Percentiles rank a stretch among this genome's conserved stretches.
phyloP scores from a whole-genome alignment of 768 basidiomycete species.

The Rhodotorula kratochvilovae region DNA sequence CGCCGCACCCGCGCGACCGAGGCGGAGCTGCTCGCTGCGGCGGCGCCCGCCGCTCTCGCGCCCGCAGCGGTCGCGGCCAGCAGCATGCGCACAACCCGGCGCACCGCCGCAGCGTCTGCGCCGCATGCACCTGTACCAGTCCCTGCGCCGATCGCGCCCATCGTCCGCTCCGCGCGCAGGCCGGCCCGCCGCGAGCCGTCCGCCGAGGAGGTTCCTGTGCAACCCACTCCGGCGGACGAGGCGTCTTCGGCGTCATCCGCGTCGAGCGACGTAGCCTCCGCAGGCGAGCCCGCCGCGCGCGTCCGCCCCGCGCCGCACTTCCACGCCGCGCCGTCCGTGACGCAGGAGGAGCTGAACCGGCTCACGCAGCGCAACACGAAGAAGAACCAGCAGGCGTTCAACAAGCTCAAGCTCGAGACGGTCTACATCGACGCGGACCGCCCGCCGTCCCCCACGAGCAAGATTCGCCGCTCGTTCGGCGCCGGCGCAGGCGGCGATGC shows the following conservation, averaged over 20 bases:
- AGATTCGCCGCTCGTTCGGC: conserved; percentile 35
- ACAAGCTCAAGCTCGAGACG: conserved; percentile 33
- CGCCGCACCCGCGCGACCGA: not conserved
- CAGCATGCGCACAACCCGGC: not conserved
- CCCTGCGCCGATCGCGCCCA: not conserved
- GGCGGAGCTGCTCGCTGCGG: not conserved
- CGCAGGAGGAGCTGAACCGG: conserved; percentile 26
- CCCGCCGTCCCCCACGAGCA: conserved; percentile 42
- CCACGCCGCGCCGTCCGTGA: conserved; percentile 29
- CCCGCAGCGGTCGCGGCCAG: accelerated
- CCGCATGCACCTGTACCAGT: not conserved
- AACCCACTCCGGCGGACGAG: not conserved
- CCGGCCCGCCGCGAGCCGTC: not conserved
- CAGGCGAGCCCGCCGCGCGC: too few species aligned
- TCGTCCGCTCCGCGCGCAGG: not conserved
- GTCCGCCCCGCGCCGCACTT: not conserved
- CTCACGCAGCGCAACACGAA: conserved; percentile 40
- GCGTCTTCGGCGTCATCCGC: not conserved
- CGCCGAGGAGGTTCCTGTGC: not conserved
- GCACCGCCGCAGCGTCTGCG: not conserved
- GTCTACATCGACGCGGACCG: conserved; percentile 37
- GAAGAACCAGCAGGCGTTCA: conserved; percentile 35
- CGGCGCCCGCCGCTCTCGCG: too few species aligned
- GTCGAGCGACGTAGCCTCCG: not conserved
- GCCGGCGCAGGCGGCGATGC: not conserved